Conservation (phyloP, 176 grass and related monocot species). For the Melocanna baccifera region DNA sequence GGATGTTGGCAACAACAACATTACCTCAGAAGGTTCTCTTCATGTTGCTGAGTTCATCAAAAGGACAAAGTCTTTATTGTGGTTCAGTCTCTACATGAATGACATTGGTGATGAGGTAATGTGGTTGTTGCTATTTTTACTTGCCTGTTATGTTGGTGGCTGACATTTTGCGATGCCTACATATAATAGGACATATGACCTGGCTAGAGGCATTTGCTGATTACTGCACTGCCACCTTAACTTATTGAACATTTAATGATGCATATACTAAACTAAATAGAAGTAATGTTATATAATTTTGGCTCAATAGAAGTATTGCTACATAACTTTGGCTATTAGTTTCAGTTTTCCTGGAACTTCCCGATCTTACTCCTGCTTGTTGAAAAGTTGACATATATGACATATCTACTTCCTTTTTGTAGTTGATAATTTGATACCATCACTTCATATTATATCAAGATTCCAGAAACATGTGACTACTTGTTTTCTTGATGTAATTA, state of each 20-base stretch:
- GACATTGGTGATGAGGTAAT: conserved; percentile 84
- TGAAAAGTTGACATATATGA: neutral
- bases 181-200: neutral
- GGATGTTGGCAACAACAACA: conserved; percentile 97
- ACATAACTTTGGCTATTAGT: conserved; percentile 12
- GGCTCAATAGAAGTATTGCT: neutral
- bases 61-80: conserved; percentile 75
- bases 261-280: neutral
- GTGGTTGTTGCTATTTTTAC: conserved; percentile 1
- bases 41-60: conserved; percentile 74
- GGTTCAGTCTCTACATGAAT: conserved; percentile 98
- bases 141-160: neutral
- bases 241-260: neutral
- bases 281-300: neutral
- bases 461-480: neutral
- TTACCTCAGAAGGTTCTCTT: conserved; percentile 69
- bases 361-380: conserved; percentile 3
- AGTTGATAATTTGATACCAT: neutral
- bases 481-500: conserved; percentile 7
- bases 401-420: neutral
- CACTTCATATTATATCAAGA: neutral
- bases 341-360: conserved; percentile 1
- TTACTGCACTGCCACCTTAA: neutral
- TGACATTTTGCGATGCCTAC: neutral
- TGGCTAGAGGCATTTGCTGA: neutral